These are phyloP conservation scores for Phytopythium boreale DNA, from an alignment of 352 stramenopile genomes.

Conservation along the genomic window DNA sequence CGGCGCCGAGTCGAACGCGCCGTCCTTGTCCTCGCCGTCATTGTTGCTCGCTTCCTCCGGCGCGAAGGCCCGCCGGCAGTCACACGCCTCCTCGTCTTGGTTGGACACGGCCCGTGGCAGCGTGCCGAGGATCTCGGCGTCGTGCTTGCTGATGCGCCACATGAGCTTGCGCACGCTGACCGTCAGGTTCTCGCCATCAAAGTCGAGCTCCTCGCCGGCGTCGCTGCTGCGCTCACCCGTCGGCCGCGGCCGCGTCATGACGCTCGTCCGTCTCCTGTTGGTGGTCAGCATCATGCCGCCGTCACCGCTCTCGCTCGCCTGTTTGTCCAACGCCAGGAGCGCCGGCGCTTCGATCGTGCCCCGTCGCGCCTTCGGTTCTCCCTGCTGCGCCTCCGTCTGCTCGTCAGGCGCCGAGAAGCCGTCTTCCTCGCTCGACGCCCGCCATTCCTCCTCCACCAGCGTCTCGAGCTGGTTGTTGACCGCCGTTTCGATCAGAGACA, in stretches of 20 bases:
- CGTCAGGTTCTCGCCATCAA: conserved; percentile 36
- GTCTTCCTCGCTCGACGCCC: conserved; percentile 15
- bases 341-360: not conserved
- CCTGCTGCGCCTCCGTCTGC: not conserved
- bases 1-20: not conserved
- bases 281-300: not conserved
- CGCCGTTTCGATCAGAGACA: conserved; percentile 10
- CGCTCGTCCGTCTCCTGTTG: not conserved
- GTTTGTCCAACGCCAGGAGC: not conserved
- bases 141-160: conserved; percentile 41
- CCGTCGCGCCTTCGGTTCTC: not conserved
- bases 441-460: conserved; percentile 31
- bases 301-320: not conserved
- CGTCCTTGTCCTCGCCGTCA: not conserved
- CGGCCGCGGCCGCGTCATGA: not conserved
- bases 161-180: conserved; percentile 52
- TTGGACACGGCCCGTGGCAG: conserved; percentile 17
- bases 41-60: conserved; percentile 2
- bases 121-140: conserved; percentile 1
- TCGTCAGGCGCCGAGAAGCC: conserved; percentile 1
- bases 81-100: conserved; percentile 30
- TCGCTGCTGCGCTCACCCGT: not conserved
- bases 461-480: conserved; percentile 34
- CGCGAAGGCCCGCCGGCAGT: conserved; percentile 9
- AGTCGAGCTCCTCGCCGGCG: conserved; percentile 34